A percentile compares a stretch with the other conserved stretches of the same genome.
Conservation (phyloP, 805 yeast genomes). For the Candida morakotiae region DNA sequence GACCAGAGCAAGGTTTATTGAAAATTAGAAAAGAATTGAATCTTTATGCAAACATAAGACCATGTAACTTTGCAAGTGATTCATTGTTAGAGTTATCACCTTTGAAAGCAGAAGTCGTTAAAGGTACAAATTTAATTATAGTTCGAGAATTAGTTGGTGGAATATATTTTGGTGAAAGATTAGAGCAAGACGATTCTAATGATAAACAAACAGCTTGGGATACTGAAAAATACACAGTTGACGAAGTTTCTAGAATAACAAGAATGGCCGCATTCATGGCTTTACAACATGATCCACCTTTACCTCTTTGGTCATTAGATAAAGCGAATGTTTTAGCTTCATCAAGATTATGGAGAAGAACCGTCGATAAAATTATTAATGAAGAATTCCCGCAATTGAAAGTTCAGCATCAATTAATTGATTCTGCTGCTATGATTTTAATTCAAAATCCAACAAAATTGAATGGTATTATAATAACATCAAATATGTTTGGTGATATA, state of each 20-base stretch:
- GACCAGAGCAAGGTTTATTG: constrained; percentile 96
- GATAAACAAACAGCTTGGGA: constrained; percentile 78
- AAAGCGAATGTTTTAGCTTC: constrained; percentile 97
- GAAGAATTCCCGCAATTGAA: constrained; percentile 88
- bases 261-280: constrained; percentile 99
- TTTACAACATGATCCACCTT: constrained; percentile 86
- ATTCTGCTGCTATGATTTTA: constrained; percentile 97
- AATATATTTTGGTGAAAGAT: constrained; percentile 93
- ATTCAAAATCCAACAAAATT: constrained; percentile 87
- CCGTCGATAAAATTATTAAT: constrained; percentile 78
- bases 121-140: constrained; percentile 87
- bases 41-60: constrained; percentile 93
- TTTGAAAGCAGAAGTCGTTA: constrained; percentile 75
- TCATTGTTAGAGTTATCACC: constrained; percentile 84
- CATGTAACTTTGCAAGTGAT: constrained; percentile 90
- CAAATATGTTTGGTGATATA: constrained; percentile 98
- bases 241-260: constrained; percentile 92
- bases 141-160: constrained; percentile 98
- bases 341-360: constrained; percentile 93
- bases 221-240: constrained; percentile 86
- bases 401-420: constrained; percentile 92
- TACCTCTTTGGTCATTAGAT: constrained; percentile 93
- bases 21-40: constrained; percentile 92
- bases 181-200: constrained; percentile 76
- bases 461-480: constrained; percentile 89